Evolutionary conservation across 108 stramenopile species (phyloP).

Genomic region (Aurantiochytrium sp.): DNA sequence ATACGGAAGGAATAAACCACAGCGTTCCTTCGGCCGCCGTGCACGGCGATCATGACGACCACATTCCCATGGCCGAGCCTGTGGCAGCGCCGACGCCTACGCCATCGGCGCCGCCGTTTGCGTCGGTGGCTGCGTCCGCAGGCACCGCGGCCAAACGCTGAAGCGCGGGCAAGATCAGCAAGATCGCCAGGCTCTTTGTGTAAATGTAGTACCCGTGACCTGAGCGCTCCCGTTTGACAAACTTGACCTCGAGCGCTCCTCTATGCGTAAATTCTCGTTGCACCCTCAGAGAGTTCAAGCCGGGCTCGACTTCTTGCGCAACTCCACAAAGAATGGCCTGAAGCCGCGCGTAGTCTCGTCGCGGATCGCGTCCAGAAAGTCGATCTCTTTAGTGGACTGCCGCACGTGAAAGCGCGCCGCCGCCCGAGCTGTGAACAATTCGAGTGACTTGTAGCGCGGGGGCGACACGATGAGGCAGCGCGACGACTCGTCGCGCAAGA

Average conservation of each 20-base stretch:
- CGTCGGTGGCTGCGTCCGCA: background rate
- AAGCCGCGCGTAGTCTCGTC: background rate
- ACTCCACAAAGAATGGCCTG: background rate
- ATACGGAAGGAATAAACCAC: too few species aligned
- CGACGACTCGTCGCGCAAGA: background rate
- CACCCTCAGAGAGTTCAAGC: background rate
- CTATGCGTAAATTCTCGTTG: background rate
- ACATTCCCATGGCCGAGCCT: background rate
- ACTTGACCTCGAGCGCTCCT: background rate
- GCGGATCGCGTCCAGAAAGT: background rate
- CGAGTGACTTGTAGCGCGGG: constrained; percentile 1
- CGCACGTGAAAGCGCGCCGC: background rate
- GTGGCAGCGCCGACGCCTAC: background rate
- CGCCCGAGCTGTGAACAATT: background rate
- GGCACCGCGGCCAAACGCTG: background rate
- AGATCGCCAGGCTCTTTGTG: background rate
- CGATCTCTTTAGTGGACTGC: background rate
- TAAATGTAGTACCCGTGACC: background rate
- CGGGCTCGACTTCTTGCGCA: background rate
- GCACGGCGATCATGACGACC: background rate
- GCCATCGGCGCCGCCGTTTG: background rate
- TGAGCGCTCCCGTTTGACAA: background rate
- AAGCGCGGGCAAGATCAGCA: background rate
- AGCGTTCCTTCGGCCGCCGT: background rate
- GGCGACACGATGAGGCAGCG: background rate